Evolutionary conservation across 2,329 filamentous ascomycete species (phyloP), one percentile per base, ranked within the genome.

Genomic region (Fusarium marasasianum): DNA sequence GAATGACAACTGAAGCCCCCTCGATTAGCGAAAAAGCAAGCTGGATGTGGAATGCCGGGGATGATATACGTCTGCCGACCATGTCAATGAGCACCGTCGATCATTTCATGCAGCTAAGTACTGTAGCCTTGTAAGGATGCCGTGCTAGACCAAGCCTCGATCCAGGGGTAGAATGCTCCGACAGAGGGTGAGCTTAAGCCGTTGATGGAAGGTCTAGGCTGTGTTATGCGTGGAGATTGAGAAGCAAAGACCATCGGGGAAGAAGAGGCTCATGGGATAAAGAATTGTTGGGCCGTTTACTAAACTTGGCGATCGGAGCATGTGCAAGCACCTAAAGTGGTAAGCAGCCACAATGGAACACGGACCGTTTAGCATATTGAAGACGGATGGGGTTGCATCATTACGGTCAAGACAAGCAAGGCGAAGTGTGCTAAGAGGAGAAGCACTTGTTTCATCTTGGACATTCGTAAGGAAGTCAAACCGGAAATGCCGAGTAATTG

Each of bases 1-100:
- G n/a, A 45, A 43, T 31, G n/a, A 6, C 13, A 22, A n/a, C 29
- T 45, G 20, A 45, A 26, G 29, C 2, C 22, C 2, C 11, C 14
- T 35, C 24, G 66, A 59, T 59, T 15, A 55, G 41, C 33, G 51
- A 44, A 29, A 44, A 50, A 29, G 22, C 29, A 35, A 33, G 48
- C 4, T 20, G 31, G 9, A 24, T 43, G 26, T 41, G 37, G 53
- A 24, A 66, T 59, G 18, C 7, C n/a, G 6, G 15, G 33, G 22
- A 31, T 58, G 53, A 44, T 70, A 70, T 70, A 70, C 51, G 15
- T 29, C 15, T 29, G n/a, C 24, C 43, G 26, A 43, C 43, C 54
- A 63, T 60, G n/a, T 29, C 29, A 9, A 20, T 20, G 15, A 45
- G 41, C n/a, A 12, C 35, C 20, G 44, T 33, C 40, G 33, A 69